Conservation (phyloP, 768 basidiomycete species). For the Mycena pura region DNA sequence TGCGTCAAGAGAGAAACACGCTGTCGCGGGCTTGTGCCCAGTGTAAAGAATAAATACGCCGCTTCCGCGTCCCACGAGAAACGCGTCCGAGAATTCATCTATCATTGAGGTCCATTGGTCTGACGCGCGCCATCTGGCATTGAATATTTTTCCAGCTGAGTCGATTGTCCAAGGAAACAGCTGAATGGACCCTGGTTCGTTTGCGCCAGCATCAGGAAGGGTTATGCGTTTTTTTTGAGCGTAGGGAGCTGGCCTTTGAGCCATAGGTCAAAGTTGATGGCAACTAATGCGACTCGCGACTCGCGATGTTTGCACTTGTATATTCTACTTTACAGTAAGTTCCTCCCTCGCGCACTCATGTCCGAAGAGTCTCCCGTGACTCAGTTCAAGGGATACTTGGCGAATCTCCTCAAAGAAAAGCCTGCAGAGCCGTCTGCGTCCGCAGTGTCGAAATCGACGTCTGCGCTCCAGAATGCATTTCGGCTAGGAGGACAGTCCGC, state of each 20-base stretch:
- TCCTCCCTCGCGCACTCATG: not conserved
- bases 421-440: not conserved
- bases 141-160: not conserved
- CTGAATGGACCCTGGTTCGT: not conserved
- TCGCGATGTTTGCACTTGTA: not conserved
- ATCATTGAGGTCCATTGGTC: conserved; percentile 54
- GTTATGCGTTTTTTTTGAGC: not conserved
- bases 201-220: not conserved
- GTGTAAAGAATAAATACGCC: conserved; percentile 47
- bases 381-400: conserved; percentile 4
- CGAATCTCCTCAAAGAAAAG: not conserved
- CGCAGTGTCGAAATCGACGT: not conserved
- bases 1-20: not conserved
- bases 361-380: not conserved
- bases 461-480: conserved; percentile 13
- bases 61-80: conserved; percentile 53
- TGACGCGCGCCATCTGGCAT: conserved; percentile 17
- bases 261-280: not conserved
- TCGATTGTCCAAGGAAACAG: conserved; percentile 13
- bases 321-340: not conserved
- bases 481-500: conserved; percentile 28
- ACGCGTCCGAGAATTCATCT: conserved; percentile 54
- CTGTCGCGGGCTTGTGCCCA: not conserved
- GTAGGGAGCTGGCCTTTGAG: not conserved
- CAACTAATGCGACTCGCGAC: too few species aligned